Evolutionary conservation across 2,329 filamentous ascomycete species (phyloP).

Genomic region (Moelleriella libera): DNA sequence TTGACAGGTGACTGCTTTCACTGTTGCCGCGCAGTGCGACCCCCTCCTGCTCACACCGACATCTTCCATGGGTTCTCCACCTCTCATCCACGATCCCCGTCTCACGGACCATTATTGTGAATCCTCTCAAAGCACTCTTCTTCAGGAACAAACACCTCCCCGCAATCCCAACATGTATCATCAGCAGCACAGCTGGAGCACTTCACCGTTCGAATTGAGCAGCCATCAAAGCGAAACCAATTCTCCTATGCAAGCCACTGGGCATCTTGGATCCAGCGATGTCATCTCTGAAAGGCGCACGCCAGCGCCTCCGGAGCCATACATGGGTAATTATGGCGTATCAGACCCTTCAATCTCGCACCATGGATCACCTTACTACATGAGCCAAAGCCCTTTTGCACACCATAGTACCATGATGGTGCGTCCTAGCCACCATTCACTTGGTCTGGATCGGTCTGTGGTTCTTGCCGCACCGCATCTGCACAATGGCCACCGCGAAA

Average conservation of each 20-base stretch:
- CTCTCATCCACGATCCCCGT: constrained; percentile 28
- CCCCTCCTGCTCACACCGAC: constrained; percentile 34
- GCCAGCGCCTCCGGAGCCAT: constrained; percentile 21
- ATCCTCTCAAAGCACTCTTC: constrained; percentile 18
- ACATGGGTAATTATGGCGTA: constrained; percentile 17
- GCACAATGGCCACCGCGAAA: too few species aligned
- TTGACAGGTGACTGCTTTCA: constrained; percentile 16
- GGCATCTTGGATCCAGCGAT: constrained; percentile 18
- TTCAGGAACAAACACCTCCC: constrained; percentile 34
- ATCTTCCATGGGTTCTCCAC: constrained; percentile 33
- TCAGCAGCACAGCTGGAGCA: constrained; percentile 17
- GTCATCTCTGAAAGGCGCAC: constrained; percentile 23
- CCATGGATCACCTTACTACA: too few species aligned
- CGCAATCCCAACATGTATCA: constrained; percentile 29
- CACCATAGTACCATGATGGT: too few species aligned
- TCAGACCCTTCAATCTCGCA: too few species aligned
- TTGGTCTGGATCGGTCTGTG: too few species aligned
- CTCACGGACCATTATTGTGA: constrained; percentile 24
- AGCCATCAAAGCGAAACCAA: constrained; percentile 25
- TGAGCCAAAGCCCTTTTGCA: too few species aligned
- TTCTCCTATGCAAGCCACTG: constrained; percentile 30
- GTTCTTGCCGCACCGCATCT: too few species aligned
- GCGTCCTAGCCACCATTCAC: too few species aligned
- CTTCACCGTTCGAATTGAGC: constrained; percentile 23
- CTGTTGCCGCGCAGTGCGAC: constrained; percentile 23